Evolutionary conservation across 495 filamentous ascomycete genomes (phyloP).

Genomic region (Hypoxylon fuscum): DNA sequence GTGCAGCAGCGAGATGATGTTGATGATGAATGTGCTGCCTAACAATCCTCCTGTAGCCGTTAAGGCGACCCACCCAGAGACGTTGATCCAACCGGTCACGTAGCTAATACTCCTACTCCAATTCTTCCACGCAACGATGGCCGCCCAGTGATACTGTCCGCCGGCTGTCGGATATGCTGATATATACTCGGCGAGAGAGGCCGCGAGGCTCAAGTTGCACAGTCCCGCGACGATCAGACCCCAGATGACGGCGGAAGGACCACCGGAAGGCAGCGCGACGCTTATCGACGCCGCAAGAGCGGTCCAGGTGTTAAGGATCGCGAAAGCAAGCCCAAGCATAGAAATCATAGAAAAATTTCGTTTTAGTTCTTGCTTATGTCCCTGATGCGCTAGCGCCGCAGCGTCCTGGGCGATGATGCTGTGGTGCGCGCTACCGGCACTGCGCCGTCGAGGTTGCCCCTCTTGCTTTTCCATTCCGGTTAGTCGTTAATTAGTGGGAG

Average conservation of each 20-base stretch:
- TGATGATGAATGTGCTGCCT: conserved; percentile 45
- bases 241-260: conserved; percentile 64
- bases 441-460: conserved; percentile 14
- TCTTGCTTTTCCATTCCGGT: too few species aligned
- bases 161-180: conserved; percentile 75
- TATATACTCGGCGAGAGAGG: conserved; percentile 76
- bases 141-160: conserved; percentile 82
- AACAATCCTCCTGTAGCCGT: conserved; percentile 45
- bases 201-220: conserved; percentile 75
- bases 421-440: conserved; percentile 11
- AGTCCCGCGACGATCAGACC: conserved; percentile 74
- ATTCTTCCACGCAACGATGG: conserved; percentile 65
- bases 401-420: conserved; percentile 51
- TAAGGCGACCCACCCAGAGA: conserved; percentile 72
- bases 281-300: conserved; percentile 63
- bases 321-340: conserved; percentile 68
- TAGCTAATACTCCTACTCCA: conserved; percentile 72
- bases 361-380: conserved; percentile 68
- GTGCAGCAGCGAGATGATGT: conserved; percentile 45
- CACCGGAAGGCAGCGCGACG: conserved; percentile 62
- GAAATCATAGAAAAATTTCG: conserved; percentile 66
- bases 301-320: conserved; percentile 69
- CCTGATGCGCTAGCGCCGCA: conserved; percentile 63
- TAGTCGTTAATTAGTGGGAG: too few species aligned
- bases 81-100: conserved; percentile 80